Evolutionary conservation across 2,329 filamentous ascomycete species (phyloP), one percentile per base, ranked within the genome.

Genomic region (Diaporthe destruens): DNA sequence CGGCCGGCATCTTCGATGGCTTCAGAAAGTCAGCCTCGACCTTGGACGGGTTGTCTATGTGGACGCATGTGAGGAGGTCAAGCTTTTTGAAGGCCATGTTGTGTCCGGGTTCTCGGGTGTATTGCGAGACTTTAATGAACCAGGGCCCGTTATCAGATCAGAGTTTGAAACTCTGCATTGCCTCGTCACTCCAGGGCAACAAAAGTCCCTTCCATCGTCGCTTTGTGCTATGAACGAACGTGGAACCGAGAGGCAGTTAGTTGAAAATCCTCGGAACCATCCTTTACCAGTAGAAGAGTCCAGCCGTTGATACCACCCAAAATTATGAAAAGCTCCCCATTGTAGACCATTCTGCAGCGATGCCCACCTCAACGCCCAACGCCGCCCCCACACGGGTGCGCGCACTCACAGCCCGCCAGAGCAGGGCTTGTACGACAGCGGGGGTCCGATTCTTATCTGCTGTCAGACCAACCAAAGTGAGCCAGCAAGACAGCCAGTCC

Each of bases 321-420:
- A n/a, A 23, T 23, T 25, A 51, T 65, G 6, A 51, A 23, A 9
- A 39, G 25, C 29, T 7, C 9, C 23, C 8, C 20, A 25, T 36
- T 18, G 7, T 51, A 23, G 44, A 65, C n/a, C 44, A 25, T 11
- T 18, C 12, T 23, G 29, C 29, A 34, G 11, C 29, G 29, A 29
- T 51, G 44, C 29, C 18, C 59, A 9, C 29, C n/a, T 8, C 59
- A 25, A 18, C 44, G 44, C n/a, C 14, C 59, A 18, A 18, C 44
- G 42, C 11, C 12, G n/a, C 23, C 44, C 20, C 59, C 59, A 65
- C 59, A 36, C 20, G 44, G 44, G 59, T 29, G 61, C 20, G 44
- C 44, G 61, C 47, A 51, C 44, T 34, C 59, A 47, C 29, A 25
- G 36, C 57, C 57, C 59, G 20, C 44, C 20, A 34, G 29, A 42